Base-by-base conservation (phyloP, 75 land plant genomes). In the Chamaecyparis obtusa region DNA sequence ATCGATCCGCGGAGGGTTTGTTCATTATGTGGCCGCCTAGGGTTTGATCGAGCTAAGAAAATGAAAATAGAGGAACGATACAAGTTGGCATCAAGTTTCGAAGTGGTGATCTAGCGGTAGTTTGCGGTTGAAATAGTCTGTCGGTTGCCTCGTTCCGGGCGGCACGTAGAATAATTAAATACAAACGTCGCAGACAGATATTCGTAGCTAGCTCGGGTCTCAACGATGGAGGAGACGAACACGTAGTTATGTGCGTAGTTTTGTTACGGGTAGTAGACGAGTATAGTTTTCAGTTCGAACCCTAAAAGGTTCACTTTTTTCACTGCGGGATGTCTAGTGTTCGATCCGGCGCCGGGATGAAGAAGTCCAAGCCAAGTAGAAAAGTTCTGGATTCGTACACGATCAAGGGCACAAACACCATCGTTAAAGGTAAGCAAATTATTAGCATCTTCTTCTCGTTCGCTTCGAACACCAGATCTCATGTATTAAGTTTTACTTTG, bases 361-460 rank as follows among this genome's bases (percentile, higher is more conserved):
- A 78, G 87, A 88, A 88, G 44, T 60, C 90, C 36, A 92, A 90
- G 81, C 48, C 77, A 56, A 91, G 39, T 81, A 90, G 90, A 88
- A 90, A 92, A 86, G 85, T 85, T 11, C 30, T 92, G 90, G 93
- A 92, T 71, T 91, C 93, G 44, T 92, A 91, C 88, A 71, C 92
- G 39, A 86, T 92, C 85, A 90, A 90, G 84, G 93, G 92, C 3
- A 92, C 93, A 21, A 82, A 88, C 84, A 91, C 86, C 82, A 51
- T 88, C 16, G 91, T 92, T 44, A 92, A 92, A 92, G 92, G 93
- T 91, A 86, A 56, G 51, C 0, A 3, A 49, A 14, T 33, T 10
- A 32, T 27, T 16, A 32, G n/a, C 33, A 32, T 81, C 15, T n/a
- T 10, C 10, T 9, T 27, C 85, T 41, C 46, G 6, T 77, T 19